Percentiles rank a stretch among this genome's conserved stretches.
These are phyloP conservation scores for Colletotrichum magnum DNA, from an alignment of 2,329 filamentous ascomycete genomes.

Conservation along the genomic window DNA sequence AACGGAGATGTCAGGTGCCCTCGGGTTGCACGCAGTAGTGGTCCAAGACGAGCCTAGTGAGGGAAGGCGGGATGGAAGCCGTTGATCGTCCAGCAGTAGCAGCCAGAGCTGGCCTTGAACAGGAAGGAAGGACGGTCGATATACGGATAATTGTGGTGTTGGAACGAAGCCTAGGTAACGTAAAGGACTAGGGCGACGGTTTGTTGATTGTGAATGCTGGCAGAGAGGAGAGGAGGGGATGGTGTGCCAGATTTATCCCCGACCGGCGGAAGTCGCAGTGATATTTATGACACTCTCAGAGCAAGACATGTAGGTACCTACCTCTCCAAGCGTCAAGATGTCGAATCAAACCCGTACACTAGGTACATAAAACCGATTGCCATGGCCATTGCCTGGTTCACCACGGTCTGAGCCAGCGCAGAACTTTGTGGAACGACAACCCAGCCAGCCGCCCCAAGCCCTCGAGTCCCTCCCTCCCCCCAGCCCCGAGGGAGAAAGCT, in stretches of 20 bases:
- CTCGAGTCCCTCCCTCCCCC: background rate
- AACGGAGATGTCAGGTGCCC: slow-evolving; percentile 35
- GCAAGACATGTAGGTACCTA: slow-evolving; percentile 3
- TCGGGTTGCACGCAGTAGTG: slow-evolving; percentile 22
- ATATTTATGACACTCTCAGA: slow-evolving; percentile 36
- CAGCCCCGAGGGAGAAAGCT: slow-evolving; percentile 23
- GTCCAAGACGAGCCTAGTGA: slow-evolving; percentile 22
- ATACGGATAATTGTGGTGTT: background rate
- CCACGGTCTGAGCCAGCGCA: too few species aligned
- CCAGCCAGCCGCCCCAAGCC: background rate
- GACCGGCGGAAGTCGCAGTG: slow-evolving; percentile 11
- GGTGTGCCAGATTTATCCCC: background rate
- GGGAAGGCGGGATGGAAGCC: slow-evolving; percentile 21
- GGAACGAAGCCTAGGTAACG: background rate
- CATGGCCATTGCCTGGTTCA: background rate
- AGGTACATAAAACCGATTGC: too few species aligned
- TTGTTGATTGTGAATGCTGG: background rate
- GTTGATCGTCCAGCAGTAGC: slow-evolving; percentile 25
- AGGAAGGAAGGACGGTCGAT: background rate
- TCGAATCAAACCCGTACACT: too few species aligned
- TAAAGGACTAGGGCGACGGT: background rate
- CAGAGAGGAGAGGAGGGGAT: background rate
- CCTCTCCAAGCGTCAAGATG: too few species aligned
- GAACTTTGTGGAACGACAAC: background rate
- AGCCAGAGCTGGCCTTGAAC: slow-evolving; percentile 6